Evolutionary conservation across 2,329 filamentous ascomycete genomes (phyloP).

Genomic region (Botrytis byssoidea): DNA sequence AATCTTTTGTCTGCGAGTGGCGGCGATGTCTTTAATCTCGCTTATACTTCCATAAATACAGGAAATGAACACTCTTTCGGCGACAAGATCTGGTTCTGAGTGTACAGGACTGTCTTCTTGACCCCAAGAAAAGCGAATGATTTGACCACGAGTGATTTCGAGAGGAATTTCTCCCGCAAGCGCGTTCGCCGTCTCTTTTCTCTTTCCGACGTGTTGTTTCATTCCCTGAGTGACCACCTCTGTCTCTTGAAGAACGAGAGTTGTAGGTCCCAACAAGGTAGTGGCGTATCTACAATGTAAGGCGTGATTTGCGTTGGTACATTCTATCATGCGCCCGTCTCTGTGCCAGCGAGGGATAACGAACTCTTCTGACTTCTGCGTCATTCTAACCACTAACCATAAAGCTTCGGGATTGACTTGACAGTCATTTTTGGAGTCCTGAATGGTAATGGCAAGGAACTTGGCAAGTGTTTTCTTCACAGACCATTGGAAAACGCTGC

Average conservation of each 20-base stretch:
- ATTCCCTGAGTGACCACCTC: background rate
- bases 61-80: constrained; percentile 18
- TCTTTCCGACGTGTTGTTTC: background rate
- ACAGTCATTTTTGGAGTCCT: background rate
- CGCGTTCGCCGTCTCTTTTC: background rate
- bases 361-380: background rate
- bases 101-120: constrained; percentile 18
- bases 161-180: constrained; percentile 2
- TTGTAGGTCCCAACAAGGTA: constrained; percentile 3
- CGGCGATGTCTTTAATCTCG: background rate
- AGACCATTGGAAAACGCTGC: background rate
- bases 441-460: constrained; percentile 1
- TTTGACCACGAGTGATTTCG: background rate
- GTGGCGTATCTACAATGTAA: constrained; percentile 17
- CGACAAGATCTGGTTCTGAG: constrained; percentile 19
- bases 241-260: constrained; percentile 16
- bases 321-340: constrained; percentile 18
- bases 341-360: constrained; percentile 14
- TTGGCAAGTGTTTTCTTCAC: background rate
- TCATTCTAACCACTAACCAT: constrained; percentile 16
- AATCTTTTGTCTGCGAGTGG: background rate
- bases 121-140: constrained; percentile 22
- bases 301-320: background rate
- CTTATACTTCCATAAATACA: background rate
- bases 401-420: background rate